Evolutionary conservation across 768 basidiomycete genomes (phyloP).

Genomic region (Hericium rajendrae): DNA sequence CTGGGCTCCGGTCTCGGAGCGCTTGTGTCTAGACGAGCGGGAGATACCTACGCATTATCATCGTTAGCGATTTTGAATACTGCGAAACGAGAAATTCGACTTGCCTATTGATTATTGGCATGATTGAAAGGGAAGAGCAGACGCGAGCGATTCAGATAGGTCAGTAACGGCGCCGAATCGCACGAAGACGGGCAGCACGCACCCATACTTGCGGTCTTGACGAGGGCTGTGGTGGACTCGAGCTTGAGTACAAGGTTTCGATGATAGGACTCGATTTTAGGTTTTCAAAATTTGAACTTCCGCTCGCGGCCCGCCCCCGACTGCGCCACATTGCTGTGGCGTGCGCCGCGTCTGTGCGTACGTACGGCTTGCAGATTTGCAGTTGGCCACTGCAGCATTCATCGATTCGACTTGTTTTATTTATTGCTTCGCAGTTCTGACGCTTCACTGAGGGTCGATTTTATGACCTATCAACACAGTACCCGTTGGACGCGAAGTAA

Average conservation of each 20-base stretch:
- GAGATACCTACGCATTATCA: constrained; percentile 68
- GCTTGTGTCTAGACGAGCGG: constrained; percentile 95
- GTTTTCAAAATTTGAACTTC: constrained; percentile 1
- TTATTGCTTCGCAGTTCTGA: no score
- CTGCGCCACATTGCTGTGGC: neutral
- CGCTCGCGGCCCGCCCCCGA: neutral
- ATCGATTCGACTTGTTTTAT: no score
- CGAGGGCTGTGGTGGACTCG: constrained; percentile 28
- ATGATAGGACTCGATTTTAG: constrained; percentile 9
- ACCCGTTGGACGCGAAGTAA: no score
- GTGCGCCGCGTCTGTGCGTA: no score
- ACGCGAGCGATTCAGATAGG: neutral
- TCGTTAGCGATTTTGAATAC: neutral
- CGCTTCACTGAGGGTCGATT: no score
- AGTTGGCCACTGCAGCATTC: no score
- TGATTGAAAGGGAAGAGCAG: neutral
- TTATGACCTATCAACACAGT: no score
- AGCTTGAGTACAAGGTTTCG: constrained; percentile 11
- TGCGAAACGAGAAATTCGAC: neutral
- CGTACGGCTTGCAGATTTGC: no score
- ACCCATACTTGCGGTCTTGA: constrained; percentile 77
- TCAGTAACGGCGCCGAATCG: neutral
- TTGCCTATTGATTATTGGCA: neutral
- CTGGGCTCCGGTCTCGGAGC: constrained; percentile 86
- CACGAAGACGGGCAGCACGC: constrained; percentile 30